Evolutionary conservation across 2,329 filamentous ascomycete genomes (phyloP).

Genomic region (Penicillium sp.): DNA sequence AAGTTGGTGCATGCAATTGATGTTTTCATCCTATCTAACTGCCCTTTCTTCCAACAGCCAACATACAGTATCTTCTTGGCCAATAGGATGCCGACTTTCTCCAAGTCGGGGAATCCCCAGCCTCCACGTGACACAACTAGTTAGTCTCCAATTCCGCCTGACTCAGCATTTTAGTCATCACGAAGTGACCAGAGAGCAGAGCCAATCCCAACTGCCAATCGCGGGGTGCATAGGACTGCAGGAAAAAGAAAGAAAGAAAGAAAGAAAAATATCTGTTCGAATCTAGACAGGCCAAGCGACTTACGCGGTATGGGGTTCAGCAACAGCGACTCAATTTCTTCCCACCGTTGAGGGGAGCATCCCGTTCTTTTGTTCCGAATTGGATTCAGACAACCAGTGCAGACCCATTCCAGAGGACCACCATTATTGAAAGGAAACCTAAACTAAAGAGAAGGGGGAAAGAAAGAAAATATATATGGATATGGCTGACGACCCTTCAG

Average conservation of each 20-base stretch:
- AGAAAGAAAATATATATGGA: neutral
- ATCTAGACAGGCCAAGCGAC: neutral
- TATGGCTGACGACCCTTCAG: slow-evolving; percentile 24
- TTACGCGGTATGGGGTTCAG: neutral
- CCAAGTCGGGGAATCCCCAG: too few relatives aligned
- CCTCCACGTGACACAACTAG: too few relatives aligned
- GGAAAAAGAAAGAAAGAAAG: neutral
- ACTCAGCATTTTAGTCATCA: neutral
- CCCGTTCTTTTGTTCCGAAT: neutral
- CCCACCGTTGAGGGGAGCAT: neutral
- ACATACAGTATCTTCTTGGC: too few relatives aligned
- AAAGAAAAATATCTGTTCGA: neutral
- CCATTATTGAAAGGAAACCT: neutral
- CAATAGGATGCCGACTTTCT: neutral
- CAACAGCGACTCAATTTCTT: neutral
- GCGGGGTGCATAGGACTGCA: neutral
- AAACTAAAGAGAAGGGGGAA: neutral
- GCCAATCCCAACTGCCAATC: neutral
- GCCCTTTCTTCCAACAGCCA: too few relatives aligned
- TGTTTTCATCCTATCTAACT: too few relatives aligned
- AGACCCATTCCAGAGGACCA: neutral
- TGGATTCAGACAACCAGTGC: too few relatives aligned
- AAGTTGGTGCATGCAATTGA: neutral
- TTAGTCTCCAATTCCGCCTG: neutral
- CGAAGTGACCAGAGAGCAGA: neutral